A percentile compares a stretch with the other conserved stretches of the same genome.
Conservation (phyloP, 441 rosid species). For the Mallotus repandus region DNA sequence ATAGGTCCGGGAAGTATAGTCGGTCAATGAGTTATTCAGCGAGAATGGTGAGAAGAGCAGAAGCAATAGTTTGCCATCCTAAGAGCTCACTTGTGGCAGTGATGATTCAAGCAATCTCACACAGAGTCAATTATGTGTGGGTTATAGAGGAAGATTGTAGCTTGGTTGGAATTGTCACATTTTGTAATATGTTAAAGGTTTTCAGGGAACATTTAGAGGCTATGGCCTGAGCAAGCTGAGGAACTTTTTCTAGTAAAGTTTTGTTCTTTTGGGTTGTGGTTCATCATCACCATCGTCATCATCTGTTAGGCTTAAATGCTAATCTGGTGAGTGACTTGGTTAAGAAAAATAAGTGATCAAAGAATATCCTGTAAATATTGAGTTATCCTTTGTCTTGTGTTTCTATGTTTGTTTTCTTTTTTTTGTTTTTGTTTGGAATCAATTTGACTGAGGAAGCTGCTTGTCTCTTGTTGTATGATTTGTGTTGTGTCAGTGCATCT, state of each 20-base stretch:
- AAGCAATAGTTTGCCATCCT: conserved; percentile 76
- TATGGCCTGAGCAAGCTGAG: conserved; percentile 23
- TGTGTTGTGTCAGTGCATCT: neutral
- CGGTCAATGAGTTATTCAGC: conserved; percentile 76
- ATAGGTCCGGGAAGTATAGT: conserved; percentile 35
- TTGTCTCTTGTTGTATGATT: neutral
- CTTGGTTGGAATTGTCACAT: conserved; percentile 83
- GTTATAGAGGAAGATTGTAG: conserved; percentile 69
- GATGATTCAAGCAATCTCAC: conserved; percentile 88
- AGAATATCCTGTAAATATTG: neutral
- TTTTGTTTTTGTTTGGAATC: neutral
- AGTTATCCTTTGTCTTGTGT: neutral
- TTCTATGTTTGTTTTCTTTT: neutral
- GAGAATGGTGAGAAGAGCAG: conserved; percentile 75
- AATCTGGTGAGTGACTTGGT: neutral
- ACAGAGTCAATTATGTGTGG: conserved; percentile 87
- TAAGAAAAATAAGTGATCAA: conserved; percentile 3
- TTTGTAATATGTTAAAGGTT: conserved; percentile 57
- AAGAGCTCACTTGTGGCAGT: conserved; percentile 90
- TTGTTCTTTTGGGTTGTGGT: neutral
- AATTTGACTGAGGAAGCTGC: neutral
- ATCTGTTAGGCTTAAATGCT: neutral
- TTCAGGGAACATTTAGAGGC: conserved; percentile 60
- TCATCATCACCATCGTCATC: conserved; percentile 9
- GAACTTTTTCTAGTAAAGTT: conserved; percentile 1